Evolutionary conservation across 148 eudicot species (phyloP), one percentile per base, ranked within the genome.

Genomic region (Vaccinium corymbosum): DNA sequence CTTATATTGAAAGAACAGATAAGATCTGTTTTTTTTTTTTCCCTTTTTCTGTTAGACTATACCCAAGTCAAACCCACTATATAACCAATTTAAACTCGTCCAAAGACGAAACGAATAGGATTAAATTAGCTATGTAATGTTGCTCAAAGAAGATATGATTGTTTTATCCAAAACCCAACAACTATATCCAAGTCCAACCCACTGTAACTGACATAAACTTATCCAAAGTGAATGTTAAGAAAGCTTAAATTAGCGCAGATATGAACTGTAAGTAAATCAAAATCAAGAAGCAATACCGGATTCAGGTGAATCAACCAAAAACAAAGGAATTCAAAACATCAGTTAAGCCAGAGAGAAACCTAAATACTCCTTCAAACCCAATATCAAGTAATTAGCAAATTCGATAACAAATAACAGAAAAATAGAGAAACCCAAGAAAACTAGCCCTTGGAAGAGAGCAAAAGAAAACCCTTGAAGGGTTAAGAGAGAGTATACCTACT

Each of bases 41-140:
- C 5, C 6, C 6, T 25, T 25, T 4, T 46, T 25, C 13, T 55
- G 71, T 71, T 57, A 71, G 73, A 55, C 27, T 53, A 25, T n/a
- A 55, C 1, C 64, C 53, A 32, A 80, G 86, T 84, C 83, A 84
- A 84, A 84, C 59, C 53, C 32, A 66, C 83, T 75, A 79, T 52
- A 80, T 52, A 80, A 71, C 56, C 27, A 20, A 48, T 76, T 76
- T 53, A 80, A 79, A 27, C 32, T 56, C 7, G 15, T 50, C 83
- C 56, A 79, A n/a, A 25, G 52, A 48, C 22, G 4, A 13, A 42
- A 83, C 12, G 0, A 25, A 42, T 42, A 76, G 11, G 27, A 56
- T 78, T 9, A 50, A 53, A 78, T 62, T 78, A 52, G 50, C 62
- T 19, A 12, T 64, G 7, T 17, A 20, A 1, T 10, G 61, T 13